phyloP scores from a whole-genome alignment of 2,329 filamentous ascomycete genomes.

The Fusarium zealandicum region DNA sequence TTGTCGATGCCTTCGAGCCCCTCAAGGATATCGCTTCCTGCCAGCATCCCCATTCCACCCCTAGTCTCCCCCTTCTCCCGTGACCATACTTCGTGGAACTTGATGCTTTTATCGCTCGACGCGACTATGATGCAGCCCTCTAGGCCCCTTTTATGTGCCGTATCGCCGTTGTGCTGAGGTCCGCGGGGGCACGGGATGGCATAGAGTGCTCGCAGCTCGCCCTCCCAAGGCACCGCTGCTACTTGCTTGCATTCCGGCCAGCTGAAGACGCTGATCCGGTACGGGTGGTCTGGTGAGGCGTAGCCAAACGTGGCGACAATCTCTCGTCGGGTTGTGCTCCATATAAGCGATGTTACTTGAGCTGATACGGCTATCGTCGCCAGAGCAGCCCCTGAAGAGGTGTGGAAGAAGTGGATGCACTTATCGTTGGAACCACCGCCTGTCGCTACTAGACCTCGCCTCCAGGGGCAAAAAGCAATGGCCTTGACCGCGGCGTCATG shows the following conservation, averaged over 20 bases:
- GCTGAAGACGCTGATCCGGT: constrained; percentile 88
- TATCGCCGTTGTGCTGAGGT: constrained; percentile 42
- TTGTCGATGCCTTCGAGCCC: constrained; percentile 80
- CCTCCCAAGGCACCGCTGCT: constrained; percentile 83
- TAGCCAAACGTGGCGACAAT: constrained; percentile 96
- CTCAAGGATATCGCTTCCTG: constrained; percentile 86
- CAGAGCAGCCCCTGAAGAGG: constrained; percentile 79
- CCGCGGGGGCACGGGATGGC: constrained; percentile 81
- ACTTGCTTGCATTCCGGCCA: constrained; percentile 93
- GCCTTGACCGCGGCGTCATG: constrained; percentile 94
- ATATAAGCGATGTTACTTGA: constrained; percentile 92
- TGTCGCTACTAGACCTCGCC: constrained; percentile 83
- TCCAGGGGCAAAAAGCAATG: constrained; percentile 96
- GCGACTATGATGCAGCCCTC: constrained; percentile 83
- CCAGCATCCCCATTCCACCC: constrained; percentile 67
- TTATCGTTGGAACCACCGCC: constrained; percentile 94
- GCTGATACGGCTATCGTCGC: constrained; percentile 92
- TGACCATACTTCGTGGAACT: constrained; percentile 96
- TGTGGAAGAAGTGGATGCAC: constrained; percentile 95
- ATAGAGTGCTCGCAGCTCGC: constrained; percentile 80
- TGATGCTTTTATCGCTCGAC: constrained; percentile 88
- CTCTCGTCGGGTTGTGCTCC: constrained; percentile 84
- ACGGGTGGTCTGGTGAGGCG: constrained; percentile 86
- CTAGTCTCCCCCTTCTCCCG: constrained; percentile 62
- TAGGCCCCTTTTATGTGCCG: constrained; percentile 33